Evolutionary conservation across 164 flowering plant species (phyloP).

Genomic region (Sedum album): DNA sequence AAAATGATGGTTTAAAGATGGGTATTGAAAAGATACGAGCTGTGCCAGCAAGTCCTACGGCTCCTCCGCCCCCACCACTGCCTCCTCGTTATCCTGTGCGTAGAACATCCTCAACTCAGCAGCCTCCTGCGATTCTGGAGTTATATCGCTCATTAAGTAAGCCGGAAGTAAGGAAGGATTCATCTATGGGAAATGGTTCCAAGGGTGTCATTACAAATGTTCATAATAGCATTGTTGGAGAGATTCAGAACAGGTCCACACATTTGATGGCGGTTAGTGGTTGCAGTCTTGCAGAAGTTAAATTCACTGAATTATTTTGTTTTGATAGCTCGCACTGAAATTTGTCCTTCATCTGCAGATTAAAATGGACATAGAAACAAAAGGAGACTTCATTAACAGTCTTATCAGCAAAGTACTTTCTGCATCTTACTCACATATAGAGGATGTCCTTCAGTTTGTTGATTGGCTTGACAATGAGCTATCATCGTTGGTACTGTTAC

Average conservation of each 20-base stretch:
- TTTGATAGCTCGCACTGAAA: conserved; percentile 3
- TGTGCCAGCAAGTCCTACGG: conserved; percentile 15
- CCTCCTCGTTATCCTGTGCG: conserved; percentile 23
- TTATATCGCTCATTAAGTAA: conserved; percentile 41
- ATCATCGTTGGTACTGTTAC: conserved; percentile 42
- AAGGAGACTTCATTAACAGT: conserved; percentile 53
- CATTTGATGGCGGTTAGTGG: conserved; percentile 57
- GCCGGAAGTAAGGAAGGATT: conserved; percentile 27
- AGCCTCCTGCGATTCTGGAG: conserved; percentile 34
- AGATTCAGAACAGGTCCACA: conserved; percentile 66
- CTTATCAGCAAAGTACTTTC: conserved; percentile 44
- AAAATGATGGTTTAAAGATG: neutral
- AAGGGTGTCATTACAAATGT: conserved; percentile 25
- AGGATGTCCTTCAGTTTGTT: conserved; percentile 47
- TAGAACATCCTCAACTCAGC: conserved; percentile 25
- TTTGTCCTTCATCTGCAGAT: conserved; percentile 26
- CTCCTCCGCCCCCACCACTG: conserved; percentile 24
- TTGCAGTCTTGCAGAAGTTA: neutral
- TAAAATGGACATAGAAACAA: conserved; percentile 52
- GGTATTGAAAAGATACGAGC: conserved; percentile 17
- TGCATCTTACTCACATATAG: conserved; percentile 40
- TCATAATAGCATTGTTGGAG: conserved; percentile 74
- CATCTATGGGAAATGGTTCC: conserved; percentile 14
- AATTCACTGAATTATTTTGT: neutral
- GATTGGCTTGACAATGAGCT: conserved; percentile 68